These are phyloP conservation scores for Exserohilum turcica DNA, from an alignment of 2,329 filamentous ascomycete species.

Conservation along the genomic window DNA sequence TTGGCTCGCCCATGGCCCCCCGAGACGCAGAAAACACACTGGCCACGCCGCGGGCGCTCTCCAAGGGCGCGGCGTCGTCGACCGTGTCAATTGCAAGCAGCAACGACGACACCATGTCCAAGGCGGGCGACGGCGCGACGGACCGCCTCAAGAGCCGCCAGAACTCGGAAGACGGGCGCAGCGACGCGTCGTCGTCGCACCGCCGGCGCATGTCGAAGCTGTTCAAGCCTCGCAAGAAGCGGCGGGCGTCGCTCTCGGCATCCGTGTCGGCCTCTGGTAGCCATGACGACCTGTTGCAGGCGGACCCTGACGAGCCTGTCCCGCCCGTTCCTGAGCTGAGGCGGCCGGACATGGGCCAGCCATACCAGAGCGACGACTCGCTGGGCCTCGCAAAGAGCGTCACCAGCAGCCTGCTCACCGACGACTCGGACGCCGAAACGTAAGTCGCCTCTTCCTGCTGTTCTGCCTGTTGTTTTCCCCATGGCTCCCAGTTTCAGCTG, in stretches of 20 bases:
- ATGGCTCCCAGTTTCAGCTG: conserved; percentile 13
- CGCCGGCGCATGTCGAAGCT: conserved; percentile 59
- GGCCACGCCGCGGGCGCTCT: conserved; percentile 28
- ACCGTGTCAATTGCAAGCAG: conserved; percentile 41
- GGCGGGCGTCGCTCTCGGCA: conserved; percentile 25
- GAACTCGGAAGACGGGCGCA: conserved; percentile 48
- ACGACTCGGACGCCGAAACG: conserved; percentile 57
- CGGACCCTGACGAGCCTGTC: conserved; percentile 25
- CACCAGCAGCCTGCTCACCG: conserved; percentile 56
- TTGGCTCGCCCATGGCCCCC: conserved; percentile 21
- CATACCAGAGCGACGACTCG: conserved; percentile 48
- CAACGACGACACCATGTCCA: conserved; percentile 35
- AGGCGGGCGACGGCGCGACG: conserved; percentile 48
- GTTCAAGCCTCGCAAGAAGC: conserved; percentile 54
- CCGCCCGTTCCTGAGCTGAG: conserved; percentile 32
- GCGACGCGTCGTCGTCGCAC: conserved; percentile 48
- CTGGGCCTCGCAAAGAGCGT: conserved; percentile 52
- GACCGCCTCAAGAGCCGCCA: conserved; percentile 48
- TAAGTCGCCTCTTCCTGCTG: conserved; percentile 47
- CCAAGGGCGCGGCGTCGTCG: conserved; percentile 39
- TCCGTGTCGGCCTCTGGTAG: conserved; percentile 19
- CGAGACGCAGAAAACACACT: conserved; percentile 29
- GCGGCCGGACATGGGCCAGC: conserved; percentile 19
- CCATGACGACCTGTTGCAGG: conserved; percentile 35
- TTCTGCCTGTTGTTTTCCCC: background rate